A percentile compares a stretch with the other conserved stretches of the same genome.
phyloP scores from a whole-genome alignment of 805 yeast genomes.

The Metschnikowia sp. region DNA sequence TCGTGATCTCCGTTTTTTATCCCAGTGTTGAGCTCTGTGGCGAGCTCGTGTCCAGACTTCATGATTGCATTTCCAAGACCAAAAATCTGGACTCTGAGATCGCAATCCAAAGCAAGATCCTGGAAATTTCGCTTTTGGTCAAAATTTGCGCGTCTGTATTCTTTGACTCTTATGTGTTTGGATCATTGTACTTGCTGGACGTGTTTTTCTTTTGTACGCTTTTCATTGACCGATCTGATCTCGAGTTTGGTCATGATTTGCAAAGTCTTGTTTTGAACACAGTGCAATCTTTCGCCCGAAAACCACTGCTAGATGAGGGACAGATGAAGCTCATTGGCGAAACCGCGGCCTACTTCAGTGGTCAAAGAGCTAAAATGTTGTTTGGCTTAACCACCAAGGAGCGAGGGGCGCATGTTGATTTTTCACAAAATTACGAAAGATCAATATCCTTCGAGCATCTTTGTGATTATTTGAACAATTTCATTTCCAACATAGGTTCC shows the following conservation, averaged over 20 bases:
- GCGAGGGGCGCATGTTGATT: slow-evolving; percentile 32
- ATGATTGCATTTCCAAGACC: slow-evolving; percentile 51
- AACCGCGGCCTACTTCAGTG: slow-evolving; percentile 46
- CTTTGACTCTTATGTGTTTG: slow-evolving; percentile 62
- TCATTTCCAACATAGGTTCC: slow-evolving; percentile 49
- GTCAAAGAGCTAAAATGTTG: slow-evolving; percentile 65
- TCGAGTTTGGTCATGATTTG: slow-evolving; percentile 57
- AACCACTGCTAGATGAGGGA: slow-evolving; percentile 43
- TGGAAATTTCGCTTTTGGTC: slow-evolving; percentile 67
- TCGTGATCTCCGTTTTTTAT: slow-evolving; percentile 58
- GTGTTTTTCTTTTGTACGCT: slow-evolving; percentile 64
- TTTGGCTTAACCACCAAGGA: slow-evolving; percentile 61
- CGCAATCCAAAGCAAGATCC: slow-evolving; percentile 50
- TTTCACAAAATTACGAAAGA: slow-evolving; percentile 37
- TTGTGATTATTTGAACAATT: slow-evolving; percentile 50
- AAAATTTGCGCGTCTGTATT: slow-evolving; percentile 61
- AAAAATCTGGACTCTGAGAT: slow-evolving; percentile 40
- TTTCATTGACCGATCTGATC: slow-evolving; percentile 49
- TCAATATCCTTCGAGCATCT: slow-evolving; percentile 54
- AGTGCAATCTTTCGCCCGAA: slow-evolving; percentile 64
- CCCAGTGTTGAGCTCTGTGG: slow-evolving; percentile 77
- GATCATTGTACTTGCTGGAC: slow-evolving; percentile 68
- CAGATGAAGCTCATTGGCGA: slow-evolving; percentile 43
- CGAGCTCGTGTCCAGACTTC: slow-evolving; percentile 54
- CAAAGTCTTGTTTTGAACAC: slow-evolving; percentile 63